These are phyloP conservation scores for Eugenia klotzschiana DNA, from an alignment of 441 rosid species.

Conservation along the genomic window DNA sequence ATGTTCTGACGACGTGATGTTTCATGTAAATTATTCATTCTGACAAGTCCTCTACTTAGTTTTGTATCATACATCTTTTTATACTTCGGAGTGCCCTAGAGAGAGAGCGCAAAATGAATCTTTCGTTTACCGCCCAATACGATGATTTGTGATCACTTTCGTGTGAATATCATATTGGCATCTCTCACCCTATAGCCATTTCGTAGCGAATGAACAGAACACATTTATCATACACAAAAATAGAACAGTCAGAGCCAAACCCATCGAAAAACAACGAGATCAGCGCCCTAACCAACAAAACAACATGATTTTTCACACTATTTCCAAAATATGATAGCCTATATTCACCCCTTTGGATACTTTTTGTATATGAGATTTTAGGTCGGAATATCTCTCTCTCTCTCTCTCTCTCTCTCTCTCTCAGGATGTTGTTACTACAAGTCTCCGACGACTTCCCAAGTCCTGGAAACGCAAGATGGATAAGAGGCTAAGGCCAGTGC, in stretches of 20 bases:
- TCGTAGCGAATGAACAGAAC: not conserved
- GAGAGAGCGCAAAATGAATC: too few relatives aligned
- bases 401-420: not conserved
- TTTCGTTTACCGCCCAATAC: too few relatives aligned
- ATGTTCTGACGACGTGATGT: not conserved
- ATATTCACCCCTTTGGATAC: not conserved
- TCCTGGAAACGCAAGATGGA: not conserved
- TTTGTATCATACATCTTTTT: not conserved
- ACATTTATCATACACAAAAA: not conserved
- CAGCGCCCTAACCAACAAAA: not conserved
- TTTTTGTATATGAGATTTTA: not conserved
- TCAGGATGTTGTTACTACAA: not conserved
- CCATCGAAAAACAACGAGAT: not conserved
- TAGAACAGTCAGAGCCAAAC: not conserved
- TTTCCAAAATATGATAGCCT: not conserved
- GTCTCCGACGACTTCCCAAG: not conserved
- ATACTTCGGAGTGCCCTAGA: not conserved
- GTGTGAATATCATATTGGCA: not conserved
- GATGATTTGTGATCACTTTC: not conserved
- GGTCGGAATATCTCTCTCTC: not conserved
- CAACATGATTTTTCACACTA: not conserved
- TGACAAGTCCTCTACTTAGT: not conserved
- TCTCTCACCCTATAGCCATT: not conserved
- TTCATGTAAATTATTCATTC: not conserved
- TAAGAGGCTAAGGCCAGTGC: not conserved